Evolutionary conservation across 2,329 filamentous ascomycete species (phyloP).

Genomic region (Fusarium heterosporum): DNA sequence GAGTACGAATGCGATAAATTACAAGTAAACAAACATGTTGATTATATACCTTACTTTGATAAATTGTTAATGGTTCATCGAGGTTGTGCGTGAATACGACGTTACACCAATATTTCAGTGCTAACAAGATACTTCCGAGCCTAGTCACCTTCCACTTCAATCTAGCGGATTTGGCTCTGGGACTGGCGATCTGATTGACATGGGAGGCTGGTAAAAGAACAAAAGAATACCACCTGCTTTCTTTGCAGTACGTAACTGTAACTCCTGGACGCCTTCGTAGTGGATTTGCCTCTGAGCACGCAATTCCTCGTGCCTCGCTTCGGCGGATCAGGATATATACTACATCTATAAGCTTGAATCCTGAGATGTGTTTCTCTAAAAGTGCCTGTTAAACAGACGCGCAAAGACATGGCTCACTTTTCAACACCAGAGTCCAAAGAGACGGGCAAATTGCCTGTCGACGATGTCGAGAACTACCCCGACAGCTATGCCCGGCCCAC

Average conservation of each 20-base stretch:
- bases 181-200: slow-evolving; percentile 20
- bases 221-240: slow-evolving; percentile 8
- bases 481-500: slow-evolving; percentile 29
- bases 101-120: slow-evolving; percentile 11
- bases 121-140: slow-evolving; percentile 3
- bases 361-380: background rate
- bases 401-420: slow-evolving; percentile 15
- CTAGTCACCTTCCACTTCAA: slow-evolving; percentile 19
- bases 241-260: slow-evolving; percentile 32
- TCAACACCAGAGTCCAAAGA: slow-evolving; percentile 31
- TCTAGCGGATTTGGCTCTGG: slow-evolving; percentile 22
- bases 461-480: slow-evolving; percentile 40
- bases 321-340: slow-evolving; percentile 5
- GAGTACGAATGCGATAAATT: background rate
- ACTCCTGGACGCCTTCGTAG: slow-evolving; percentile 11
- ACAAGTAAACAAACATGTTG: no score
- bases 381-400: background rate
- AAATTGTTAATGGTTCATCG: background rate
- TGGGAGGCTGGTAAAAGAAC: slow-evolving; percentile 5
- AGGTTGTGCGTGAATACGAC: slow-evolving; percentile 6
- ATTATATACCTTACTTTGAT: background rate
- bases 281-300: slow-evolving; percentile 45
- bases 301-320: slow-evolving; percentile 43
- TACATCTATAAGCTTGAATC: background rate
- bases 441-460: slow-evolving; percentile 8